Conservation (phyloP, 73 alveolate species). For the Stentor coeruleus region DNA sequence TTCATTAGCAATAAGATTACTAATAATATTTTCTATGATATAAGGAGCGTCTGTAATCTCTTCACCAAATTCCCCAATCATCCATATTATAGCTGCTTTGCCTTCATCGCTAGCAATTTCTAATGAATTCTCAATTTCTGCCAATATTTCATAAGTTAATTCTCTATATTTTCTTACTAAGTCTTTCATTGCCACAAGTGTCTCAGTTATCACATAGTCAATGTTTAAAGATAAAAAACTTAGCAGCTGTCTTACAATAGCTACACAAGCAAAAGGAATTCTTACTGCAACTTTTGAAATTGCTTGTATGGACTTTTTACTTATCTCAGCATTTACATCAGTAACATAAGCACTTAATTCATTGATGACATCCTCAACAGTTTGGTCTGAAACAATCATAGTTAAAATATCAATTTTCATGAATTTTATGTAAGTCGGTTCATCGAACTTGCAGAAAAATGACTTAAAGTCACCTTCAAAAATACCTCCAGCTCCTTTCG, state of each 20-base stretch:
- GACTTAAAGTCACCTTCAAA: conserved; percentile 89
- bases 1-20: conserved; percentile 44
- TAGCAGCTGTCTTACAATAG: conserved; percentile 58
- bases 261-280: conserved; percentile 56
- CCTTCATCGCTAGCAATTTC: conserved; percentile 95
- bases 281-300: conserved; percentile 71
- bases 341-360: conserved; percentile 90
- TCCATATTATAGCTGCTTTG: conserved; percentile 66
- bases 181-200: conserved; percentile 96
- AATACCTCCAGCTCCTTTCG: conserved; percentile 79
- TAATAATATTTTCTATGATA: conserved; percentile 59
- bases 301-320: conserved; percentile 70
- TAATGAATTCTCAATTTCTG: conserved; percentile 88
- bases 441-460: conserved; percentile 95
- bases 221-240: conserved; percentile 64
- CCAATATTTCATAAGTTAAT: conserved; percentile 76
- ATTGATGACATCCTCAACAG: conserved; percentile 66
- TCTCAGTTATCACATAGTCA: conserved; percentile 97
- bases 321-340: conserved; percentile 79
- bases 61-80: conserved; percentile 82
- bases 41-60: conserved; percentile 62
- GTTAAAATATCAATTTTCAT: conserved; percentile 85
- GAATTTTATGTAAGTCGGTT: conserved; percentile 91
- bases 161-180: conserved; percentile 92
- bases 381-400: conserved; percentile 45